Evolutionary conservation across 1,284 basidiomycete genomes (phyloP), one percentile per base, ranked within the genome.

Genomic region (Schizophyllum amplum): DNA sequence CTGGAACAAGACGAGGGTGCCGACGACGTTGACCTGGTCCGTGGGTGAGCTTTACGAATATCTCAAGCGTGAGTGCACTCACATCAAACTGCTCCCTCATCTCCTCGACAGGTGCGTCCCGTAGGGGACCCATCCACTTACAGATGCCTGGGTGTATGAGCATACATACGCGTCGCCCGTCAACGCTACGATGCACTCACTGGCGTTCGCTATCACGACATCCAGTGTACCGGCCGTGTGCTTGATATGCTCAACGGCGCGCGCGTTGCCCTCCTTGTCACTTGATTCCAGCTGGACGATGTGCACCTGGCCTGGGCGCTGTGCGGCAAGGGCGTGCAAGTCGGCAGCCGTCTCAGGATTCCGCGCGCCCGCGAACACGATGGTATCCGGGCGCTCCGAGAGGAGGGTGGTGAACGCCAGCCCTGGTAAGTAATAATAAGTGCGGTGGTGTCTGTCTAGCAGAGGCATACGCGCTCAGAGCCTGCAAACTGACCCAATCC

Each of bases 331-430:
- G 9, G 51, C 42, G 7, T n/a, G 6, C 24, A 56, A 51, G 33
- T 42, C 7, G 22, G 55, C 47, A 17, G 51, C 21, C 11, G 51
- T 46, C 4, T 20, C 17, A n/a, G 50, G 55, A 33, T 56, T 21
- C 9, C 55, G 55, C 6, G 55, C 46, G 5, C 42, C 55, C 23
- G 55, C 55, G 25, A 57, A 57, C 15, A 57, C 47, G 13, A 57
- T 49, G 1, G 52, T 50, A 23, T 57, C 49, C 47, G 55, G 51
- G 20, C 55, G 55, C 22, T 51, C 47, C 4, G 55, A 51, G 22
- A 57, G 51, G 17, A 4, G 17, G 11, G 20, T 7, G 7, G 46
- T 24, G 11, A 57, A 47, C 51, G 42, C 52, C 9, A 26, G 25
- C 7, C 55, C 55, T 42, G 17, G 33, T 4, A 42, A 42, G 33